These are phyloP conservation scores for Massarina eburnea DNA, from an alignment of 2,329 filamentous ascomycete genomes.

Conservation along the genomic window DNA sequence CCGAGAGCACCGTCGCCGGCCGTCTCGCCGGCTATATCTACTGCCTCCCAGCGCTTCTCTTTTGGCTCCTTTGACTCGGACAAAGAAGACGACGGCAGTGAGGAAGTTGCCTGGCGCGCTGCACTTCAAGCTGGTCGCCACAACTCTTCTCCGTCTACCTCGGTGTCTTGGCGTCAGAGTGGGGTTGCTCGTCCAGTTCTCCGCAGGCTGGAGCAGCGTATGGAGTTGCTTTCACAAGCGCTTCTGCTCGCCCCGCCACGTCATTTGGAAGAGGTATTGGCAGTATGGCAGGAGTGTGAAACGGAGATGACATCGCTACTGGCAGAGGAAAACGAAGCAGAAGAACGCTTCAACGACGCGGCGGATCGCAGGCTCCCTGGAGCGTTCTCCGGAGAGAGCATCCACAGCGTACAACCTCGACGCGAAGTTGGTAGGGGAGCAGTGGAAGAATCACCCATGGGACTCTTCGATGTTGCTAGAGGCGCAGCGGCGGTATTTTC, in stretches of 20 bases:
- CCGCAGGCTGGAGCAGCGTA: slow-evolving; percentile 75
- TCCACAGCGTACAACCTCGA: slow-evolving; percentile 41
- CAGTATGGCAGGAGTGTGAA: slow-evolving; percentile 74
- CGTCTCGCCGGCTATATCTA: slow-evolving; percentile 24
- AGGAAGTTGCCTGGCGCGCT: slow-evolving; percentile 77
- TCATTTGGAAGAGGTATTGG: slow-evolving; percentile 73
- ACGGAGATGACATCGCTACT: slow-evolving; percentile 71
- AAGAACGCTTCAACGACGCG: slow-evolving; percentile 69
- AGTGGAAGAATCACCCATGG: slow-evolving; percentile 54
- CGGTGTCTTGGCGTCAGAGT: slow-evolving; percentile 41
- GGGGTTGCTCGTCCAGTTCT: slow-evolving; percentile 58
- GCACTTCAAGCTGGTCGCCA: slow-evolving; percentile 79
- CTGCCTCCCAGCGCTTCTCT: slow-evolving; percentile 26
- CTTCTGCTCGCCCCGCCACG: slow-evolving; percentile 70
- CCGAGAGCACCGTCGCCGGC: slow-evolving; percentile 35
- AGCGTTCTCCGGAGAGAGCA: slow-evolving; percentile 43
- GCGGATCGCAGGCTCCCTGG: slow-evolving; percentile 60
- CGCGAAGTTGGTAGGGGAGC: slow-evolving; percentile 46
- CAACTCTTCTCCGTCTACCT: slow-evolving; percentile 44
- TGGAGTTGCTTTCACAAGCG: slow-evolving; percentile 76
- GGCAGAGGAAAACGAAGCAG: slow-evolving; percentile 66
- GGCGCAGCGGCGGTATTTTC: slow-evolving; percentile 53
- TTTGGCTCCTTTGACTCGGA: slow-evolving; percentile 24
- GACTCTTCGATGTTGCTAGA: slow-evolving; percentile 55
- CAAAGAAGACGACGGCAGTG: slow-evolving; percentile 40